phyloP scores from a whole-genome alignment of 495 filamentous ascomycete species.

The Talaromyces borbonicus region DNA sequence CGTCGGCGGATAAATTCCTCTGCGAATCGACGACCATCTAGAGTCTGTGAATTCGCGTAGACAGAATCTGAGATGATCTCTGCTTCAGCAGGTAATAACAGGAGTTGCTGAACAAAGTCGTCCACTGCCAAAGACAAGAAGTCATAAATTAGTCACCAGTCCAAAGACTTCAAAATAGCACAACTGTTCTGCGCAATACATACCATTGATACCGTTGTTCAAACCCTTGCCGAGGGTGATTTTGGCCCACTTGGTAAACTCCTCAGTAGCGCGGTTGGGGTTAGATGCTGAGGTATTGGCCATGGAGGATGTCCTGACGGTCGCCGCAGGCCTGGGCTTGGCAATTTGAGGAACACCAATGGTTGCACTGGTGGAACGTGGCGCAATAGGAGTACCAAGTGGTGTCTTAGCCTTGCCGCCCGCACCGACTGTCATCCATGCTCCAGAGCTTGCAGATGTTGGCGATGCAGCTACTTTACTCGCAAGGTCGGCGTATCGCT shows the following conservation, averaged over 20 bases:
- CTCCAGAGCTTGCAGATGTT: constrained; percentile 36
- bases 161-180: not conserved
- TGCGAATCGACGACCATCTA: constrained; percentile 86
- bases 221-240: constrained; percentile 55
- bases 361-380: constrained; percentile 45
- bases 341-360: constrained; percentile 29
- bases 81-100: constrained; percentile 63
- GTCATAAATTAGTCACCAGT: constrained; percentile 21
- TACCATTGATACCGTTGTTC: constrained; percentile 52
- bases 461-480: constrained; percentile 49
- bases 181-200: constrained; percentile 9
- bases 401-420: constrained; percentile 79
- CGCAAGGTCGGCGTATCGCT: constrained; percentile 92
- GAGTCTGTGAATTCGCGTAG: constrained; percentile 71
- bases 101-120: constrained; percentile 63
- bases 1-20: constrained; percentile 90
- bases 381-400: constrained; percentile 44
- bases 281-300: constrained; percentile 31
- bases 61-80: constrained; percentile 82
- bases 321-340: constrained; percentile 32
- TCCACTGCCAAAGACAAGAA: constrained; percentile 67
- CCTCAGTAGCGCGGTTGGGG: constrained; percentile 57
- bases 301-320: constrained; percentile 24
- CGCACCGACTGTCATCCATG: constrained; percentile 96
- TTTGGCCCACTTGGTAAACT: constrained; percentile 90